Evolutionary conservation across 2,329 filamentous ascomycete species (phyloP).

Genomic region (Neonectria punicea): DNA sequence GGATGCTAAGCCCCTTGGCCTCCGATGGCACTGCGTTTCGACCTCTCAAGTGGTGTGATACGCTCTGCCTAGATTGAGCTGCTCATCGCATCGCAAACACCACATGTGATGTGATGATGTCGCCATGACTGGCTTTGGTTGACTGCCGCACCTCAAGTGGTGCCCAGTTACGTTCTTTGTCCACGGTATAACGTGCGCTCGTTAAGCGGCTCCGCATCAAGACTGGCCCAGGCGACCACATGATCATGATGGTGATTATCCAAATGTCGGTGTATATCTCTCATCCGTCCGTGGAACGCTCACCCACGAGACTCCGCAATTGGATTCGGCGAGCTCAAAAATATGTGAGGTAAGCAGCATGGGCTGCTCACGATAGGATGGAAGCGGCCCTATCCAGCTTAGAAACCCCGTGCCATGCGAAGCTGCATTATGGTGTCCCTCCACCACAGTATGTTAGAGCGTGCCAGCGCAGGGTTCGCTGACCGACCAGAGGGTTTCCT

Average conservation of each 20-base stretch:
- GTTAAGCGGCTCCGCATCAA: conserved; percentile 26
- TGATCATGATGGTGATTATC: conserved; percentile 35
- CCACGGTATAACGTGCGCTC: not conserved
- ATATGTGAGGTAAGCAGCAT: conserved; percentile 13
- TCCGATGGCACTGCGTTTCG: conserved; percentile 12
- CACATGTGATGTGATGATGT: conserved; percentile 37
- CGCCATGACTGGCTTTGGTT: conserved; percentile 26
- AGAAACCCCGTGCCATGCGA: not conserved
- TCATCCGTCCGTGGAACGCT: conserved; percentile 14
- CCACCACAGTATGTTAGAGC: conserved; percentile 15
- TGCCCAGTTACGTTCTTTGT: conserved; percentile 20
- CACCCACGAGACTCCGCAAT: conserved; percentile 32
- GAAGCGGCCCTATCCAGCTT: conserved; percentile 5
- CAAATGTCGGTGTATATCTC: conserved; percentile 43
- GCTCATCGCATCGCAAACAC: conserved; percentile 28
- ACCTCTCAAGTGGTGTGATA: conserved; percentile 23
- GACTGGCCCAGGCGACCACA: conserved; percentile 35
- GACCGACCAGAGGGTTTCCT: not conserved
- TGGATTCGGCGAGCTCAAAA: conserved; percentile 17
- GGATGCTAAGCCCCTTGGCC: conserved; percentile 9
- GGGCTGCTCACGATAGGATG: conserved; percentile 9
- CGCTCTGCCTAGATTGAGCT: not conserved
- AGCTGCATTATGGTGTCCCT: conserved; percentile 3
- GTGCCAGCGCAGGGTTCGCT: conserved; percentile 16
- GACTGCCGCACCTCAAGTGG: conserved; percentile 20